Evolutionary conservation across 371 early-diverging fungal genomes (phyloP).

Genomic region (Amoeboaphelidium protococcarum): DNA sequence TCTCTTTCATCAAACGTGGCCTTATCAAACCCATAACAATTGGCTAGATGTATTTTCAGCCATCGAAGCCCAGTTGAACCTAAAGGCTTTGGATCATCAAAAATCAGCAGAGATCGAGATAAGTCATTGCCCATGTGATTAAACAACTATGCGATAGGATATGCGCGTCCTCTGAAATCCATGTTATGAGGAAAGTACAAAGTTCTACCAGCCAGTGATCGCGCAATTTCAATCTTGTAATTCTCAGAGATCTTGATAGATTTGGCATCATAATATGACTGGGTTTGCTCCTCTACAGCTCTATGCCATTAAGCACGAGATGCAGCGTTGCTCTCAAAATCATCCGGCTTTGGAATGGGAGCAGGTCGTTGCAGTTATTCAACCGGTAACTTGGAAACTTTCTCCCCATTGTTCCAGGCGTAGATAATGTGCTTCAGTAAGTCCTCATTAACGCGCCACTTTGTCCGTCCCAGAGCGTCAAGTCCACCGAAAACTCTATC

Average conservation of each 20-base stretch:
- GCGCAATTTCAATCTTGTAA: conserved; percentile 86
- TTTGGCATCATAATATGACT: conserved; percentile 35
- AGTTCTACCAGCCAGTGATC: conserved; percentile 51
- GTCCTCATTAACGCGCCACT: conserved; percentile 62
- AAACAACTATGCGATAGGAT: conserved; percentile 80
- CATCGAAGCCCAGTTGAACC: conserved; percentile 65
- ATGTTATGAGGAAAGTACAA: conserved; percentile 93
- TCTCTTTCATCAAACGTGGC: conserved; percentile 55
- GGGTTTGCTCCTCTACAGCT: conserved; percentile 21
- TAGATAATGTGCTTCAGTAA: conserved; percentile 48
- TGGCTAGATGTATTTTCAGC: conserved; percentile 90
- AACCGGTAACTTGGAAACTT: conserved; percentile 45
- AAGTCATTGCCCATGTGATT: conserved; percentile 91
- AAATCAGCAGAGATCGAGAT: conserved; percentile 67
- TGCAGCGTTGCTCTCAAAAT: conserved; percentile 10
- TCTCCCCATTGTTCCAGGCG: conserved; percentile 67
- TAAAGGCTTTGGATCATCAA: conserved; percentile 53
- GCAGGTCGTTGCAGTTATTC: conserved; percentile 13
- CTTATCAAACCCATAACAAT: conserved; percentile 76
- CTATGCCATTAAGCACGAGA: conserved; percentile 38
- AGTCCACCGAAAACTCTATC: conserved; percentile 38
- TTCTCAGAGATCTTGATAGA: conserved; percentile 71
- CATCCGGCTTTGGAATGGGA: not conserved
- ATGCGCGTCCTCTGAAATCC: conserved; percentile 94
- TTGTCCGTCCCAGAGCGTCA: conserved; percentile 66